Conservation (phyloP, 2,329 filamentous ascomycete genomes). For the Microsporum canis region DNA sequence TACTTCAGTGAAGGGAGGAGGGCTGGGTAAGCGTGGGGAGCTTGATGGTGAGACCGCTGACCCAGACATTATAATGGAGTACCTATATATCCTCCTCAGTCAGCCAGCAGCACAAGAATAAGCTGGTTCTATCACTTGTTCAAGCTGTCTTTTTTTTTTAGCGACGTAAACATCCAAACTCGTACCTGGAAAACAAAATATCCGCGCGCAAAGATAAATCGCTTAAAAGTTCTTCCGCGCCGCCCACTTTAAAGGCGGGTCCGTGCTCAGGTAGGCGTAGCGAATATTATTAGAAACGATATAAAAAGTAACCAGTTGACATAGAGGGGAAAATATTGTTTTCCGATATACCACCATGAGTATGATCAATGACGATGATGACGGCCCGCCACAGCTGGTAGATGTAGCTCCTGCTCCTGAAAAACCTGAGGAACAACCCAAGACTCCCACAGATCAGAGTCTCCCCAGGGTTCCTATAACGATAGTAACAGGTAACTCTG, state of each 20-base stretch:
- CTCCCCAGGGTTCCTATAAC: slow-evolving; percentile 39
- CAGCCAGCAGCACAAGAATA: not conserved
- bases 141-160: not conserved
- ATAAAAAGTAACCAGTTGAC: not conserved
- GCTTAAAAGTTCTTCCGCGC: not conserved
- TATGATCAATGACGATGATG: slow-evolving; percentile 24
- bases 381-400: slow-evolving; percentile 35
- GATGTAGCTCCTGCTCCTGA: slow-evolving; percentile 25
- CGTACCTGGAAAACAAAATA: not conserved
- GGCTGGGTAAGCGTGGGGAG: slow-evolving; percentile 87
- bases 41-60: slow-evolving; percentile 47
- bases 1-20: slow-evolving; percentile 87
- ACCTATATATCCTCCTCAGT: not conserved
- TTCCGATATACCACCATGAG: not conserved
- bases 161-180: not conserved
- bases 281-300: not conserved
- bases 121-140: not conserved
- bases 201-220: not conserved
- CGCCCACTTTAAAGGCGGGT: not conserved
- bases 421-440: slow-evolving; percentile 16
- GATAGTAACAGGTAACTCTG: slow-evolving; percentile 37
- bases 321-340: not conserved
- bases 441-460: slow-evolving; percentile 19
- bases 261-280: not conserved
- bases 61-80: slow-evolving; percentile 31